Conservation (phyloP, 352 stramenopile genomes). For the Phytophthora fragariaefolia region DNA sequence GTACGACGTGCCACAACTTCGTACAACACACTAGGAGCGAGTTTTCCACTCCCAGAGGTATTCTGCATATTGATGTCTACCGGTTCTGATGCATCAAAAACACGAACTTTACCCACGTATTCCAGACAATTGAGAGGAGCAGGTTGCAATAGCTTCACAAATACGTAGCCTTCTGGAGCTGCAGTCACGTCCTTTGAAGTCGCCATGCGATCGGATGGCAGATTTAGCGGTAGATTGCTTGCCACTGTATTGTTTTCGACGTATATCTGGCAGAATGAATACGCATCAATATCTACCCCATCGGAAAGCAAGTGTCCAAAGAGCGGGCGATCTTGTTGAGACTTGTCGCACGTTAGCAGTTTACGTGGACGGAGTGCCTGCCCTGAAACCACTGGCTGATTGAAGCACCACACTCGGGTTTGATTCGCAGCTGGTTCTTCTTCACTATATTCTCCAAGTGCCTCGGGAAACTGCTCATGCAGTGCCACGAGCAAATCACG, state of each 20-base stretch:
- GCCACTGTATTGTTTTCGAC: constrained; percentile 48
- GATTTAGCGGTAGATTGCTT: constrained; percentile 48
- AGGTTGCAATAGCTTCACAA: constrained; percentile 58
- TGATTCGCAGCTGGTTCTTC: constrained; percentile 32
- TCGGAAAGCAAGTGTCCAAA: constrained; percentile 79
- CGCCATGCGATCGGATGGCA: neutral
- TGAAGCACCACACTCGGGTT: constrained; percentile 76
- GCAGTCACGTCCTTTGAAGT: constrained; percentile 14
- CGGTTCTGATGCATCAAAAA: constrained; percentile 27
- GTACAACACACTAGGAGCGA: constrained; percentile 51
- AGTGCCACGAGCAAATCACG: constrained; percentile 59
- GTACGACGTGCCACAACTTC: constrained; percentile 52
- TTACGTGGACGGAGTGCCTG: constrained; percentile 78
- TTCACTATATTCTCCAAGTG: constrained; percentile 33
- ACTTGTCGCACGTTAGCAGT: constrained; percentile 54
- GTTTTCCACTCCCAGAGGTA: constrained; percentile 7
- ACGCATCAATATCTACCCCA: constrained; percentile 84
- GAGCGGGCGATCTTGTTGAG: constrained; percentile 52
- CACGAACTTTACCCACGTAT: constrained; percentile 56
- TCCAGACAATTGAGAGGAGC: constrained; percentile 27
- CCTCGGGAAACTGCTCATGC: constrained; percentile 31
- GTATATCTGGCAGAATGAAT: constrained; percentile 84
- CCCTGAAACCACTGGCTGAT: constrained; percentile 75
- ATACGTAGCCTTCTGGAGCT: constrained; percentile 33
- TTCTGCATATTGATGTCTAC: constrained; percentile 7